Percentiles rank a stretch among this genome's conserved stretches.
Conservation (phyloP, 2,329 filamentous ascomycete genomes). For the Myriosclerotinia curreyana region DNA sequence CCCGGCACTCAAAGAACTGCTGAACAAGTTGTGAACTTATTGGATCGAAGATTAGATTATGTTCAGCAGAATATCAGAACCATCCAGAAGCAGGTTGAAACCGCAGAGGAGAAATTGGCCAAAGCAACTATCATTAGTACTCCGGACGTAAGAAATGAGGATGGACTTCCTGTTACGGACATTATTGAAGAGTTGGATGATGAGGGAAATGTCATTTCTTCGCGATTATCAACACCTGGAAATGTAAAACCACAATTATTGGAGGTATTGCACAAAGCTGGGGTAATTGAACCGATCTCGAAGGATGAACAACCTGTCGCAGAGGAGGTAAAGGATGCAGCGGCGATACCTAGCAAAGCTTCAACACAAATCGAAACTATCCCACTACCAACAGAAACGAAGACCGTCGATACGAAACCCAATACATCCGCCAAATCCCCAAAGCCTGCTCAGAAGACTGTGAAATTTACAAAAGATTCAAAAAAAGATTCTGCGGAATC, state of each 20-base stretch:
- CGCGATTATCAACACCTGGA: constrained; percentile 63
- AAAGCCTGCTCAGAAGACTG: constrained; percentile 51
- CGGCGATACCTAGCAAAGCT: background rate
- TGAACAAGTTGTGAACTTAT: constrained; percentile 63
- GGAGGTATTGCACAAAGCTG: constrained; percentile 74
- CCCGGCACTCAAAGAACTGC: constrained; percentile 49
- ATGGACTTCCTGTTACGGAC: constrained; percentile 76
- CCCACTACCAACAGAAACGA: background rate
- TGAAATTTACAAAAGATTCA: constrained; percentile 61
- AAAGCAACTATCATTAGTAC: constrained; percentile 58
- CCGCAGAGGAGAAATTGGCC: constrained; percentile 66
- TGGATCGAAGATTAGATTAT: constrained; percentile 81
- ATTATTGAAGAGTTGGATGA: constrained; percentile 93
- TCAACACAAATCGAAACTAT: constrained; percentile 19
- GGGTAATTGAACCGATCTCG: constrained; percentile 45
- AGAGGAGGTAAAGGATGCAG: constrained; percentile 24
- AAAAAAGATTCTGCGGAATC: constrained; percentile 42
- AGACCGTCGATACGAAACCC: background rate
- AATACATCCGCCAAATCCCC: constrained; percentile 14
- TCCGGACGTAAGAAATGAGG: constrained; percentile 62
- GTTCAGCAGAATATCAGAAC: constrained; percentile 76
- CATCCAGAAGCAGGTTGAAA: constrained; percentile 65
- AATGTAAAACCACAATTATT: constrained; percentile 64
- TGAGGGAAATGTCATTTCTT: constrained; percentile 76
- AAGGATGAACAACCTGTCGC: constrained; percentile 16